phyloP scores from a whole-genome alignment of 805 yeast genomes.

The Barnettozyma vustinii region DNA sequence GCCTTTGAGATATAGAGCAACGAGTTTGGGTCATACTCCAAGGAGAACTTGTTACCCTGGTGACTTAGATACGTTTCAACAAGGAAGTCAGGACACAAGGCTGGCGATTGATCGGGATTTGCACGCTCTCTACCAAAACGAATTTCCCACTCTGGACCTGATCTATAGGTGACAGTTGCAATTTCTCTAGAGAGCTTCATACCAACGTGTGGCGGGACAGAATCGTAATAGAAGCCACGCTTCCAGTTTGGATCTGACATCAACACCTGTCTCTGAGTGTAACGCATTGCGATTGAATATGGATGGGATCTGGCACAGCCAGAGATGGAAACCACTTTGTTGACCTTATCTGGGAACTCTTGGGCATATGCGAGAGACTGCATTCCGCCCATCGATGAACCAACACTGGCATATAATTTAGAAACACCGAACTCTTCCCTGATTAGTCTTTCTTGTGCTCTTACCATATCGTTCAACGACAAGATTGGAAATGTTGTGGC shows the following conservation, averaged over 20 bases:
- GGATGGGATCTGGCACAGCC: conserved; percentile 96
- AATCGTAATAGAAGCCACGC: conserved; percentile 78
- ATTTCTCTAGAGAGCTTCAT: conserved; percentile 93
- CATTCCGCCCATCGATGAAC: conserved; percentile 99
- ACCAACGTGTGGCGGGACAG: conserved; percentile 86
- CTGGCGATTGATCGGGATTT: conserved; percentile 73
- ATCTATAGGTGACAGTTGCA: conserved; percentile 89
- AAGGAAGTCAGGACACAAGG: conserved; percentile 86
- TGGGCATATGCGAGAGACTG: conserved; percentile 84
- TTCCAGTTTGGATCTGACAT: conserved; percentile 97
- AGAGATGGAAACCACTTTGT: conserved; percentile 70
- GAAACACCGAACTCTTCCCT: conserved; percentile 54
- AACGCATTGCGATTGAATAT: conserved; percentile 88
- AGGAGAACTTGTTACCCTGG: conserved; percentile 89
- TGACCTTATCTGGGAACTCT: conserved; percentile 75
- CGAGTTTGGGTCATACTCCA: conserved; percentile 89
- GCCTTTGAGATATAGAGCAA: conserved; percentile 84
- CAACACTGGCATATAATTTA: conserved; percentile 73
- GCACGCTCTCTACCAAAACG: conserved; percentile 87
- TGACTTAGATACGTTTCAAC: conserved; percentile 93
- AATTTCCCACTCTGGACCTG: conserved; percentile 97
- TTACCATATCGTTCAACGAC: conserved; percentile 83
- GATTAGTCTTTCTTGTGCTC: conserved; percentile 76
- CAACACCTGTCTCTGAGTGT: conserved; percentile 85
- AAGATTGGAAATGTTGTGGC: conserved; percentile 87